Percentiles rank a stretch among this genome's conserved stretches.
Conservation (phyloP, 148 eudicot genomes). For the Chenopodium formosanum region DNA sequence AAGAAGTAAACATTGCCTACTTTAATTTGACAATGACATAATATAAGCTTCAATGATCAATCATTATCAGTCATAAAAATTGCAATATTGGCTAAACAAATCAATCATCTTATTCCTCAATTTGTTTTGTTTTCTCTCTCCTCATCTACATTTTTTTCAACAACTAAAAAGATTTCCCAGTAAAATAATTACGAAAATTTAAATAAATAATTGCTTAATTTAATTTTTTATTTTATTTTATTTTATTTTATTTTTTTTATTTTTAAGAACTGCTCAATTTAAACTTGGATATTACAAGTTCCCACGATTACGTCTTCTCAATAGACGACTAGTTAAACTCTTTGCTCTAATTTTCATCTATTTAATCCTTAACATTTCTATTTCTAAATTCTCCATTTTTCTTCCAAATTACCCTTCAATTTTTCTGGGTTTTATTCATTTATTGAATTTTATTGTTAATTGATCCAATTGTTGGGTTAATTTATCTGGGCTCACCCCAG, state of each 20-base stretch:
- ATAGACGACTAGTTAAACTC: no score
- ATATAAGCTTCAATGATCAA: no score
- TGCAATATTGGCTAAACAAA: no score
- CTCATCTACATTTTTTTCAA: background rate
- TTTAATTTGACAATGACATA: no score
- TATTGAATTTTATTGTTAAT: background rate
- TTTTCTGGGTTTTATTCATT: background rate
- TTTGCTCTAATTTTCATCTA: background rate
- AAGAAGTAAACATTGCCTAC: no score
- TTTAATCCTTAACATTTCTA: background rate
- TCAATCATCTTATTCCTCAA: no score
- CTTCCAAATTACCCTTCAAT: background rate
- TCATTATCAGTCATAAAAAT: no score
- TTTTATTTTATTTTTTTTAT: no score
- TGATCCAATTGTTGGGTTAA: background rate
- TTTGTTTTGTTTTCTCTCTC: background rate
- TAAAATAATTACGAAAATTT: background rate
- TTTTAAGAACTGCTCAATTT: background rate
- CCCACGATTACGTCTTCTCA: background rate
- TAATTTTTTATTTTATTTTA: no score
- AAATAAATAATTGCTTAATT: background rate
- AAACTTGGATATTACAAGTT: background rate
- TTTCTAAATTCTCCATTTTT: background rate
- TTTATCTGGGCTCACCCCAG: slow-evolving; percentile 30
- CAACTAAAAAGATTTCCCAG: background rate